A percentile compares a stretch with the other conserved stretches of the same genome.
Conservation (phyloP, 2,329 filamentous ascomycete genomes). For the Colletotrichum orchidophilum region DNA sequence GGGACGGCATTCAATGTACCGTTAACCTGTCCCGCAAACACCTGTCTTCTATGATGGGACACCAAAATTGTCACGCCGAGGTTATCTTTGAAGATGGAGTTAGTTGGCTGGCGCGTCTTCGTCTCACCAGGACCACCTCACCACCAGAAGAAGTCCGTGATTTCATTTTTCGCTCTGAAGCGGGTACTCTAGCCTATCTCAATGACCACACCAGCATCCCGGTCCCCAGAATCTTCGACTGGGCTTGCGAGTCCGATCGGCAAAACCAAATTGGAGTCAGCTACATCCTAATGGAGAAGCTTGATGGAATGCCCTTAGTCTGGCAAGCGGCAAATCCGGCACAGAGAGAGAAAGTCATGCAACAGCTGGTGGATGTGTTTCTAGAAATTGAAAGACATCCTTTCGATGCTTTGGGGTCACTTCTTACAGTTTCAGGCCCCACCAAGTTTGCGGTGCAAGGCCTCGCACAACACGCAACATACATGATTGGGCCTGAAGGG, state of each 20-base stretch:
- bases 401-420: constrained; percentile 41
- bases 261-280: constrained; percentile 45
- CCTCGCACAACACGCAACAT: background rate
- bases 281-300: constrained; percentile 54
- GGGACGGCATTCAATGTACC: constrained; percentile 33
- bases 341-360: constrained; percentile 43
- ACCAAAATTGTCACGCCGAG: constrained; percentile 40
- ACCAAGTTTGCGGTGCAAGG: background rate
- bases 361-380: constrained; percentile 43
- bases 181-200: constrained; percentile 39
- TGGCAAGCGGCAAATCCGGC: constrained; percentile 42
- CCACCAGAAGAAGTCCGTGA: constrained; percentile 37
- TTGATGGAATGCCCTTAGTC: constrained; percentile 45
- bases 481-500: background rate
- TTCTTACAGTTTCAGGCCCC: constrained; percentile 3
- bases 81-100: constrained; percentile 40
- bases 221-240: constrained; percentile 35
- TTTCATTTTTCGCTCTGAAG: constrained; percentile 41
- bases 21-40: constrained; percentile 35
- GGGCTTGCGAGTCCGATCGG: constrained; percentile 42
- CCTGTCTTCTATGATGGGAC: constrained; percentile 39
- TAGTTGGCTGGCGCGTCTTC: constrained; percentile 40
- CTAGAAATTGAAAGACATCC: constrained; percentile 45
- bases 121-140: constrained; percentile 32
- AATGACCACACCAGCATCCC: constrained; percentile 13